Evolutionary conservation across 495 filamentous ascomycete species (phyloP).

Genomic region (Lasiosphaeria hispida): DNA sequence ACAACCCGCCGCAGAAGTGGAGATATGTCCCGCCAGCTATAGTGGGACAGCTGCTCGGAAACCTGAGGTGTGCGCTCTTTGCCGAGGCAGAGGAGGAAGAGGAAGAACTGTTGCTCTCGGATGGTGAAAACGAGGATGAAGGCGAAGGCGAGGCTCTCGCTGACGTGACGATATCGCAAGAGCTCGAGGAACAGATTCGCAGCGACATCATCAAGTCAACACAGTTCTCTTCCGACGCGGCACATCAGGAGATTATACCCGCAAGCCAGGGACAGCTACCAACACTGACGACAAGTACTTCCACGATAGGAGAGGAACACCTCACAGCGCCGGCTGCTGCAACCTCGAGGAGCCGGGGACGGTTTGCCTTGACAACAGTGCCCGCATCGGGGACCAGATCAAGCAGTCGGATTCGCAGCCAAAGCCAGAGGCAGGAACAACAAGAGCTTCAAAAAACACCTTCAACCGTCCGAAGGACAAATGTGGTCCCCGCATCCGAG

Average conservation of each 20-base stretch:
- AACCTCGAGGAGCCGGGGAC: not conserved
- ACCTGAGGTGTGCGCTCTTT: slow-evolving; percentile 43
- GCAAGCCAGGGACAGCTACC: slow-evolving; percentile 27
- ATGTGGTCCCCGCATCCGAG: slow-evolving; percentile 38
- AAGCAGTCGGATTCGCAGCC: slow-evolving; percentile 12
- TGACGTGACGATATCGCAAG: slow-evolving; percentile 40
- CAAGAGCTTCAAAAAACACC: slow-evolving; percentile 1
- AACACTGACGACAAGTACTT: not conserved
- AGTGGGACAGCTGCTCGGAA: slow-evolving; percentile 46
- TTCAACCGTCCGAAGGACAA: not conserved
- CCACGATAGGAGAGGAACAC: not conserved
- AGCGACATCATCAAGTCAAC: slow-evolving; percentile 45
- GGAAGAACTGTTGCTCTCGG: not conserved
- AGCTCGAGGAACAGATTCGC: slow-evolving; percentile 45
- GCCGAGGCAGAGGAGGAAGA: slow-evolving; percentile 24
- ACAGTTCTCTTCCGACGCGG: slow-evolving; percentile 23
- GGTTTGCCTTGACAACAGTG: slow-evolving; percentile 5
- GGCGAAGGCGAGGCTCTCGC: slow-evolving; percentile 16
- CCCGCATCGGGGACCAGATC: slow-evolving; percentile 8
- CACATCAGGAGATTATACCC: slow-evolving; percentile 32
- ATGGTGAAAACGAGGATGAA: not conserved
- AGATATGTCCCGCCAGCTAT: slow-evolving; percentile 44
- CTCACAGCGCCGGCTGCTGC: not conserved
- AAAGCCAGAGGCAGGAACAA: slow-evolving; percentile 3
- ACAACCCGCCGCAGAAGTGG: slow-evolving; percentile 37